Conservation (phyloP, 2,329 filamentous ascomycete genomes). For the Cercospora beticola region DNA sequence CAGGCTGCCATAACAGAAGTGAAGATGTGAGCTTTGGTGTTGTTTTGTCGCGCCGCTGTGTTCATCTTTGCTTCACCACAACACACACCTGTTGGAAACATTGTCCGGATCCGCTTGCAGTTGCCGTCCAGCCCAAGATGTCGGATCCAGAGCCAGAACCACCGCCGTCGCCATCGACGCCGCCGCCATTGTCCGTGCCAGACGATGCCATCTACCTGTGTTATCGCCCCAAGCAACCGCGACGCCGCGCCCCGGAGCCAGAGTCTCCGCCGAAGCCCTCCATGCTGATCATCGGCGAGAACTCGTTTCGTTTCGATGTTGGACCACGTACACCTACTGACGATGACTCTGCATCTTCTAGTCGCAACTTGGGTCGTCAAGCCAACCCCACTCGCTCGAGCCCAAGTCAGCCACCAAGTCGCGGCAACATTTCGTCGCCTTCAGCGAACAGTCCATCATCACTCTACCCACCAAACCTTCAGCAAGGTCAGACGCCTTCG, state of each 20-base stretch:
- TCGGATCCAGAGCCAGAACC: background rate
- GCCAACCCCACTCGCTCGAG: slow-evolving; percentile 27
- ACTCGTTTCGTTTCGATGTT: background rate
- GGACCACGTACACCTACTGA: slow-evolving; percentile 5
- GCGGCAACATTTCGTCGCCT: slow-evolving; percentile 36
- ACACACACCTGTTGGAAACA: background rate
- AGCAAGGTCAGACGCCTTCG: slow-evolving; percentile 35
- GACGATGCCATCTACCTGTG: background rate
- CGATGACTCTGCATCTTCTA: slow-evolving; percentile 17
- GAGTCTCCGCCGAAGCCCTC: slow-evolving; percentile 4
- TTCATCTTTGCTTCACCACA: background rate
- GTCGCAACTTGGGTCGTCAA: slow-evolving; percentile 37
- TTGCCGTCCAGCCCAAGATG: background rate
- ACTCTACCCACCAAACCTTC: slow-evolving; percentile 31
- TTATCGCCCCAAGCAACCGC: background rate
- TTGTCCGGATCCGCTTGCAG: background rate
- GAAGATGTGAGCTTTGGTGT: background rate
- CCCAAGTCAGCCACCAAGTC: slow-evolving; percentile 34
- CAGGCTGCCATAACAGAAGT: background rate
- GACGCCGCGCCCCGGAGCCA: background rate
- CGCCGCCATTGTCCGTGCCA: background rate
- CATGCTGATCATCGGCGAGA: background rate
- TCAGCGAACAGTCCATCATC: slow-evolving; percentile 35
- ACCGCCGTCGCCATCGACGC: background rate
- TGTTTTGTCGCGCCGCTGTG: background rate